Conservation (phyloP, 1,139 yeast genomes). For the Geotrichum bryndzae region DNA sequence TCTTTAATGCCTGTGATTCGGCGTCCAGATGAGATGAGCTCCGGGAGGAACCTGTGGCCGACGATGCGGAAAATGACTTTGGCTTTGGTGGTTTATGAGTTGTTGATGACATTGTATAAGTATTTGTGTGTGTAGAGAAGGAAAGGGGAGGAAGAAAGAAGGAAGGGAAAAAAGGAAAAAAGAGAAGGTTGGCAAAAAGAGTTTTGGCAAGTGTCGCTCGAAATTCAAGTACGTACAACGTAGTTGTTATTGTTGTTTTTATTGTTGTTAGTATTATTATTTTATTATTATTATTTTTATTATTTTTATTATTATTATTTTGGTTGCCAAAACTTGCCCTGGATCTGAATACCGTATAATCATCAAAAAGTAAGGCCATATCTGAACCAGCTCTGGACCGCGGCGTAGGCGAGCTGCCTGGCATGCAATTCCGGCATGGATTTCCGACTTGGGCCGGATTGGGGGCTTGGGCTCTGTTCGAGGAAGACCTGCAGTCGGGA, state of each 20-base stretch:
- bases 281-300: background rate
- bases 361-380: too few species aligned
- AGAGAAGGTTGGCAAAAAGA: background rate
- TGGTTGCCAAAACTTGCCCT: background rate
- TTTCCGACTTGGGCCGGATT: too few species aligned
- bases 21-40: slow-evolving; percentile 31
- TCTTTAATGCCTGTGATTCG: slow-evolving; percentile 36
- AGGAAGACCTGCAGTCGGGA: background rate
- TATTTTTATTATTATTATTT: background rate
- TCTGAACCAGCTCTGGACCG: too few species aligned
- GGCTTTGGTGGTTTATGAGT: slow-evolving; percentile 18
- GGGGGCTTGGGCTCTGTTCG: too few species aligned
- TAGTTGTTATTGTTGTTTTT: background rate
- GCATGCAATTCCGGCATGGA: too few species aligned
- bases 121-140: slow-evolving; percentile 1
- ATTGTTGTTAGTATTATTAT: background rate
- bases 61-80: slow-evolving; percentile 15
- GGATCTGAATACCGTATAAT: too few species aligned
- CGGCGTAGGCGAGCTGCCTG: too few species aligned
- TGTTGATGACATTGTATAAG: slow-evolving; percentile 16
- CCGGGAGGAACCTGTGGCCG: slow-evolving; percentile 10
- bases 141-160: background rate
- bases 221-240: background rate
- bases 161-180: background rate
- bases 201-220: background rate